These are phyloP conservation scores for Zymoseptoria pseudotritici DNA, from an alignment of 2,329 filamentous ascomycete genomes.

Conservation along the genomic window DNA sequence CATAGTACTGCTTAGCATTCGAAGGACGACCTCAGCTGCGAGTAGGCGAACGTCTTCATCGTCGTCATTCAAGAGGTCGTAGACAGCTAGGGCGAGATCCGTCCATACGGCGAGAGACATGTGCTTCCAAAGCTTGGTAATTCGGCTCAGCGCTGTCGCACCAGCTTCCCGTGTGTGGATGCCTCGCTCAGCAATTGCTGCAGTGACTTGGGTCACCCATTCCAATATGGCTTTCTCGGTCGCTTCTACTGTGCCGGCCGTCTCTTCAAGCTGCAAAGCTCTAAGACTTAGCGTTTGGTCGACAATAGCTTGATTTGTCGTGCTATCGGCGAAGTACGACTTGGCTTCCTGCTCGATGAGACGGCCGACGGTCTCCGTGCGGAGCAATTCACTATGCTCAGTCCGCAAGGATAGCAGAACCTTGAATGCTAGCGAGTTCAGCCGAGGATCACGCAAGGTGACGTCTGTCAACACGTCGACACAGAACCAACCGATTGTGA, in stretches of 20 bases:
- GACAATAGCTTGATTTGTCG: conserved; percentile 15
- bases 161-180: conserved; percentile 25
- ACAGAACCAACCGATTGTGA: conserved; percentile 5
- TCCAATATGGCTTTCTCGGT: not conserved
- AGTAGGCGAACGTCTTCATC: conserved; percentile 77
- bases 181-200: conserved; percentile 18
- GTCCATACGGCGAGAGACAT: not conserved
- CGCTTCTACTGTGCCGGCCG: not conserved
- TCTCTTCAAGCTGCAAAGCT: conserved; percentile 7
- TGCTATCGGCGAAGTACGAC: not conserved
- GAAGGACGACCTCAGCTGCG: conserved; percentile 47
- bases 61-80: conserved; percentile 77
- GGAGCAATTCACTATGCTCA: not conserved
- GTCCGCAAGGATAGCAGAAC: conserved; percentile 5
- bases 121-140: conserved; percentile 1
- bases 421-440: conserved; percentile 11
- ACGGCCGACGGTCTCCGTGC: not conserved
- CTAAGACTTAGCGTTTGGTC: conserved; percentile 16
- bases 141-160: conserved; percentile 14
- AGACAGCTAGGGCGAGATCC: conserved; percentile 57
- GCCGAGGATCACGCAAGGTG: conserved; percentile 1
- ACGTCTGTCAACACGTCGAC: conserved; percentile 1
- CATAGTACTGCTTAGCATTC: conserved; percentile 34
- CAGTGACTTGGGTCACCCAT: conserved; percentile 11
- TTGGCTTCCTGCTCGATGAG: not conserved